Percentiles rank a stretch among this genome's conserved stretches.
Evolutionary conservation across 805 yeast genomes (phyloP).

Genomic region (Lachancea cidri): DNA sequence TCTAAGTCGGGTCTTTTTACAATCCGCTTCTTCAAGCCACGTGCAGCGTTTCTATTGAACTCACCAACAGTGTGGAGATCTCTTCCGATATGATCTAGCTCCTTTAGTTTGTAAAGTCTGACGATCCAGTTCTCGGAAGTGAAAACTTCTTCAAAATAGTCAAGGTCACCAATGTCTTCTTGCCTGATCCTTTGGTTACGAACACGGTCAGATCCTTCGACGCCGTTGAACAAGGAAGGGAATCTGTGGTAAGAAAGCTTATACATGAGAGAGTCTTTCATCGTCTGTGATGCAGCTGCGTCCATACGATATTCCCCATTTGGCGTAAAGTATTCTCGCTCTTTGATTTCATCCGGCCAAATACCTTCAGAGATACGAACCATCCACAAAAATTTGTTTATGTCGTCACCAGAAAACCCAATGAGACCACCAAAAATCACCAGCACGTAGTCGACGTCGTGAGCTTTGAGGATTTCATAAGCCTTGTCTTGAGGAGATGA

Average conservation of each 20-base stretch:
- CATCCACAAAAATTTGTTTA: slow-evolving; percentile 98
- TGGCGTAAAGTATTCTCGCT: slow-evolving; percentile 75
- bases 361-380: slow-evolving; percentile 97
- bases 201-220: slow-evolving; percentile 74
- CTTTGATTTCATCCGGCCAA: slow-evolving; percentile 98
- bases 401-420: slow-evolving; percentile 94
- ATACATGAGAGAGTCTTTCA: slow-evolving; percentile 89
- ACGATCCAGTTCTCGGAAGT: slow-evolving; percentile 97
- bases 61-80: slow-evolving; percentile 53
- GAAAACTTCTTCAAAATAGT: slow-evolving; percentile 86
- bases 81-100: slow-evolving; percentile 82
- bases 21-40: slow-evolving; percentile 35
- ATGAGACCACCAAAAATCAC: slow-evolving; percentile 91
- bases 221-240: slow-evolving; percentile 57
- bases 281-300: slow-evolving; percentile 70
- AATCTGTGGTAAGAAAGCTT: slow-evolving; percentile 89
- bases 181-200: slow-evolving; percentile 72
- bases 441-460: slow-evolving; percentile 92
- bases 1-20: slow-evolving; percentile 53
- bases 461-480: slow-evolving; percentile 79
- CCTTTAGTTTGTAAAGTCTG: slow-evolving; percentile 87
- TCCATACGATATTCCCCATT: slow-evolving; percentile 89
- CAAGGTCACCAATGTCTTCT: slow-evolving; percentile 48
- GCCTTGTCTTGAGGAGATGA: slow-evolving; percentile 82
- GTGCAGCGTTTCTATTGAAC: slow-evolving; percentile 39